Base-by-base conservation (phyloP, 2,329 filamentous ascomycete species). In the Coleophoma cylindrospora region DNA sequence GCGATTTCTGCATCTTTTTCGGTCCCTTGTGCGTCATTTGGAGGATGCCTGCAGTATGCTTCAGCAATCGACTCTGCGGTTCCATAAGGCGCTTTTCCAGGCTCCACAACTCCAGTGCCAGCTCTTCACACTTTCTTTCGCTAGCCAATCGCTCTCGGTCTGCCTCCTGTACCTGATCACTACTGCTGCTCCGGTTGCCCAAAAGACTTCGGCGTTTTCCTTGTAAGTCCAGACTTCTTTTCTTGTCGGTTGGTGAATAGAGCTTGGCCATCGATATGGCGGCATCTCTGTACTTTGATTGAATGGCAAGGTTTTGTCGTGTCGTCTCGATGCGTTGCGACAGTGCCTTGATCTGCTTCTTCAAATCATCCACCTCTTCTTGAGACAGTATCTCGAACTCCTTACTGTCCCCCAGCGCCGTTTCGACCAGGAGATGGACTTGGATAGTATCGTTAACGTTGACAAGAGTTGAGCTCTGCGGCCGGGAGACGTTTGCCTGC, bases 221-320 rank as follows among this genome's bases (percentile, higher is more conserved):
- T n/a, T 48, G 50, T 4, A 74, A 74, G 36, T 77, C 58, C 34
- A 75, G 60, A 52, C 75, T 76, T 54, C 66, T 73, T 47, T 75
- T 74, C 59, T 74, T 77, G 45, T 71, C 72, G n/a, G 77, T 76
- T n/a, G 83, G 77, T 9, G 81, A 81, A 64, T 95, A 90, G 32
- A 99, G 75, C 60, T 87, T 85, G 51, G 86, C 85, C 69, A 99
- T 84, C 38, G 91, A 95, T 56, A 86, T 81, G 11, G 94, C 90
- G 1, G 94, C 94, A 76, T 97, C 92, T 60, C 91, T 87, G 61
- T 96, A 90, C 72, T 97, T 99, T 49, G 84, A 87, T 68, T 99
- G 94, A 43, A 97, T 83, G 33, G 85, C 84, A 36, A 99, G 77
- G 68, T 92, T 96, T 53, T 89, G 81, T 57, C 86, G 83, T 17